phyloP scores from a whole-genome alignment of 2,329 filamentous ascomycete genomes.

The Apiospora phragmitis region DNA sequence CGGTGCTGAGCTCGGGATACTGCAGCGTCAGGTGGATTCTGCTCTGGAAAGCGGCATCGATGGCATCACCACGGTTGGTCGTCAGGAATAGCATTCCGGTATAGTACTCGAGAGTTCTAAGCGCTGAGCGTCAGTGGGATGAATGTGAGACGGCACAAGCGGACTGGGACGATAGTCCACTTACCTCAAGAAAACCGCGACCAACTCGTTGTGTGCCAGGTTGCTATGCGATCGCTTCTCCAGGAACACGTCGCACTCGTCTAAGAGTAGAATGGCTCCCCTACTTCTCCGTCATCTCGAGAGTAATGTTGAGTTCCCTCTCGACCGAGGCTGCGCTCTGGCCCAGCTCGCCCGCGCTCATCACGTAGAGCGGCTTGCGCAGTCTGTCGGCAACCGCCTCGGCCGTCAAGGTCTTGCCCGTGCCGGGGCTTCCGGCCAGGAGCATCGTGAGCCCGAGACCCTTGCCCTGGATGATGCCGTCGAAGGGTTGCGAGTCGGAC shows the following conservation, averaged over 20 bases:
- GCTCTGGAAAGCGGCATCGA: slow-evolving; percentile 26
- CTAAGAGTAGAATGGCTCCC: slow-evolving; percentile 34
- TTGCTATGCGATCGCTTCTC: slow-evolving; percentile 30
- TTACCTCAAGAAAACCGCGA: slow-evolving; percentile 18
- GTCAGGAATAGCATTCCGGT: slow-evolving; percentile 23
- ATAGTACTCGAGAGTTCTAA: slow-evolving; percentile 19
- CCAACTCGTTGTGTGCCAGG: background rate
- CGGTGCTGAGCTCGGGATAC: slow-evolving; percentile 20
- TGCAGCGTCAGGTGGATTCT: slow-evolving; percentile 23
- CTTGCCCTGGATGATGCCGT: slow-evolving; percentile 20
- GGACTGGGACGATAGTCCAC: too few relatives aligned
- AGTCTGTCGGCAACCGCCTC: slow-evolving; percentile 37
- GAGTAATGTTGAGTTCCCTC: slow-evolving; percentile 21
- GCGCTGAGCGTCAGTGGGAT: background rate
- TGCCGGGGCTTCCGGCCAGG: slow-evolving; percentile 44
- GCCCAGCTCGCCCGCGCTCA: slow-evolving; percentile 32
- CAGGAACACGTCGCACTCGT: slow-evolving; percentile 33
- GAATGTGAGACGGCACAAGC: too few relatives aligned
- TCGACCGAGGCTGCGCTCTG: slow-evolving; percentile 26
- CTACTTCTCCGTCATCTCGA: slow-evolving; percentile 43
- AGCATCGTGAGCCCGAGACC: slow-evolving; percentile 43
- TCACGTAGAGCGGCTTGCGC: slow-evolving; percentile 32
- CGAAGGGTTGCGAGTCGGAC: background rate
- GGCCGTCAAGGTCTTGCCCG: slow-evolving; percentile 39
- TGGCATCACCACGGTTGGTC: slow-evolving; percentile 22